These are phyloP conservation scores for Diaporthe vexans DNA, from an alignment of 2,329 filamentous ascomycete species.

Conservation along the genomic window DNA sequence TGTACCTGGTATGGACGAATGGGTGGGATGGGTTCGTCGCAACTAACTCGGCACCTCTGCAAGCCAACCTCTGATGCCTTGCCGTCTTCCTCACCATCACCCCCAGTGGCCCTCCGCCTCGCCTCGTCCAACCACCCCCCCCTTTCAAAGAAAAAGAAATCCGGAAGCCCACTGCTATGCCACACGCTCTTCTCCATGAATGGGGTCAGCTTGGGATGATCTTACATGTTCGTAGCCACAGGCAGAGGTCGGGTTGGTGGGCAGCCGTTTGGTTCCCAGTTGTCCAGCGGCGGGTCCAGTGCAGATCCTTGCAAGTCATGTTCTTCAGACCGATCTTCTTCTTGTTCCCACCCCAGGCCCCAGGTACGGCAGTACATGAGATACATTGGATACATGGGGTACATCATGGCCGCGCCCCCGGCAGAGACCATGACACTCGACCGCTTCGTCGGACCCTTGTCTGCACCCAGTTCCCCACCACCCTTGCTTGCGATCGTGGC, in stretches of 20 bases:
- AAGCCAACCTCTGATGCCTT: slow-evolving; percentile 3
- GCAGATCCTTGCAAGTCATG: slow-evolving; percentile 40
- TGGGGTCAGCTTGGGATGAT: slow-evolving; percentile 36
- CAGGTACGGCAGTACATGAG: slow-evolving; percentile 13
- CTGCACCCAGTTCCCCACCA: slow-evolving; percentile 41
- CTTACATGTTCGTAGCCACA: slow-evolving; percentile 32
- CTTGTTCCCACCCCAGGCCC: not conserved
- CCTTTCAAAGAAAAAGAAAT: too few species aligned
- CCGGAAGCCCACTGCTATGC: not conserved
- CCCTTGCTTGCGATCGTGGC: slow-evolving; percentile 36
- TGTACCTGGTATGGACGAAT: not conserved
- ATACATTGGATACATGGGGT: slow-evolving; percentile 7
- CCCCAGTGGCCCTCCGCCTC: not conserved
- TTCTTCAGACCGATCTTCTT: slow-evolving; percentile 32
- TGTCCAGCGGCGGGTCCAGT: slow-evolving; percentile 29
- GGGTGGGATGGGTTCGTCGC: slow-evolving; percentile 37
- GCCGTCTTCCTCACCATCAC: not conserved
- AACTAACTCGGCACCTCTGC: slow-evolving; percentile 39
- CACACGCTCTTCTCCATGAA: slow-evolving; percentile 4
- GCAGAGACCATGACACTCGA: slow-evolving; percentile 26
- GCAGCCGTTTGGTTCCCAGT: slow-evolving; percentile 38
- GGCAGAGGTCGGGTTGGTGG: slow-evolving; percentile 35
- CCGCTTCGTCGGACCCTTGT: slow-evolving; percentile 38
- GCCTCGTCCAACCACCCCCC: not conserved
- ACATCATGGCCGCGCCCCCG: slow-evolving; percentile 10